Conservation (phyloP, 257 asterid genomes). For the Solanum ahanhuiri region DNA sequence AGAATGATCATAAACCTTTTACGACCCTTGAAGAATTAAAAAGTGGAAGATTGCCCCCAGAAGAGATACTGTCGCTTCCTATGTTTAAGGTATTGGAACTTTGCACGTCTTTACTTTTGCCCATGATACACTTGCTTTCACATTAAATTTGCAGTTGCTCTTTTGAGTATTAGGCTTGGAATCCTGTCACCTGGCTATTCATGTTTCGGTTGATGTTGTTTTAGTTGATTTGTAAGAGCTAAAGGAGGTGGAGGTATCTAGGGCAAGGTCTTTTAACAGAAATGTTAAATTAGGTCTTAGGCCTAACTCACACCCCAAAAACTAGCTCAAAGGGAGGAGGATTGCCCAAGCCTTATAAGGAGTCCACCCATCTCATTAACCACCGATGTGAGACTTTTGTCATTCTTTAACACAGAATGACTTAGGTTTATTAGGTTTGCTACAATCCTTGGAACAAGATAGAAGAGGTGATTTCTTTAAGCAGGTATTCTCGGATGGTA, state of each 20-base stretch:
- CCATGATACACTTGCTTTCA: not conserved
- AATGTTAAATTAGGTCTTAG: no score
- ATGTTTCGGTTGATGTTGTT: not conserved
- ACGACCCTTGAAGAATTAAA: constrained; percentile 62
- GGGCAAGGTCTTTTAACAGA: not conserved
- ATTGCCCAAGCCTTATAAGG: no score
- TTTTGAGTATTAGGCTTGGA: not conserved
- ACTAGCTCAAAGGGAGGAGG: no score
- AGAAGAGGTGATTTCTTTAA: not conserved
- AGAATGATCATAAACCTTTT: no score
- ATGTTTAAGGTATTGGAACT: constrained; percentile 62
- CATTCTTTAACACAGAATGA: no score
- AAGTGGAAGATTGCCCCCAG: constrained; percentile 78
- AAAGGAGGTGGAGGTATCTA: not conserved
- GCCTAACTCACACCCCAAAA: no score
- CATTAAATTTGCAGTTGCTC: not conserved
- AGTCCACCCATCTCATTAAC: no score
- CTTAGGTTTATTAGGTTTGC: not conserved
- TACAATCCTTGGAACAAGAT: not conserved
- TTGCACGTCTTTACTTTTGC: not conserved
- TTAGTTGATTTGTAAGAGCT: not conserved
- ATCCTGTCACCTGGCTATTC: not conserved
- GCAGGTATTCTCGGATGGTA: not conserved
- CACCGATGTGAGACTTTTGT: no score
- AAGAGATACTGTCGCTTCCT: constrained; percentile 85